These are phyloP conservation scores for Sclerospora graminicola DNA, from an alignment of 352 stramenopile genomes.

Conservation along the genomic window DNA sequence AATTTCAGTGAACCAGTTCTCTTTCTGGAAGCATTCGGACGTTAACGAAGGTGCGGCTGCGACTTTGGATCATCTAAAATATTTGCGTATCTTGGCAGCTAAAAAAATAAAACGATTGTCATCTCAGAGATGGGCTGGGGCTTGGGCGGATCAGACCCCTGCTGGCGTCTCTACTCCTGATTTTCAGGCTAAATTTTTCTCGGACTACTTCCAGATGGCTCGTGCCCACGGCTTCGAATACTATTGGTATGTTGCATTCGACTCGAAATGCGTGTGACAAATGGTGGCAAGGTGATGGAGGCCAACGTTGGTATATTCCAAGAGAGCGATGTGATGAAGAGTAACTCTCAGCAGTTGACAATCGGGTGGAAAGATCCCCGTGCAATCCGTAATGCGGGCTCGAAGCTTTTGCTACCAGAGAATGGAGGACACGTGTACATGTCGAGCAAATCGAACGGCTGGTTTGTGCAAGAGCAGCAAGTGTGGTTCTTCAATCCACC, in stretches of 20 bases:
- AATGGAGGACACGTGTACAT: constrained; percentile 29
- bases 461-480: constrained; percentile 42
- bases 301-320: constrained; percentile 53
- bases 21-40: constrained; percentile 51
- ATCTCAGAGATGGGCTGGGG: constrained; percentile 64
- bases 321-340: constrained; percentile 42
- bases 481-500: constrained; percentile 51
- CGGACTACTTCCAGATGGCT: constrained; percentile 55
- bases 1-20: constrained; percentile 72
- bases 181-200: constrained; percentile 58
- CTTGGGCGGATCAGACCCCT: constrained; percentile 22
- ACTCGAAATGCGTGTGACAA: constrained; percentile 43
- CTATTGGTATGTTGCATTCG: constrained; percentile 69
- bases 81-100: constrained; percentile 30
- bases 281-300: constrained; percentile 43
- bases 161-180: constrained; percentile 30
- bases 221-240: constrained; percentile 37
- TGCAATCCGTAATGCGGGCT: constrained; percentile 23
- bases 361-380: constrained; percentile 22
- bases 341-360: constrained; percentile 36
- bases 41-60: constrained; percentile 33
- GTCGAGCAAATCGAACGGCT: constrained; percentile 28
- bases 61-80: constrained; percentile 47
- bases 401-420: constrained; percentile 26
- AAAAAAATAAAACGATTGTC: constrained; percentile 47